Conservation (phyloP, 2,329 filamentous ascomycete genomes). For the Neofusicoccum sp. region DNA sequence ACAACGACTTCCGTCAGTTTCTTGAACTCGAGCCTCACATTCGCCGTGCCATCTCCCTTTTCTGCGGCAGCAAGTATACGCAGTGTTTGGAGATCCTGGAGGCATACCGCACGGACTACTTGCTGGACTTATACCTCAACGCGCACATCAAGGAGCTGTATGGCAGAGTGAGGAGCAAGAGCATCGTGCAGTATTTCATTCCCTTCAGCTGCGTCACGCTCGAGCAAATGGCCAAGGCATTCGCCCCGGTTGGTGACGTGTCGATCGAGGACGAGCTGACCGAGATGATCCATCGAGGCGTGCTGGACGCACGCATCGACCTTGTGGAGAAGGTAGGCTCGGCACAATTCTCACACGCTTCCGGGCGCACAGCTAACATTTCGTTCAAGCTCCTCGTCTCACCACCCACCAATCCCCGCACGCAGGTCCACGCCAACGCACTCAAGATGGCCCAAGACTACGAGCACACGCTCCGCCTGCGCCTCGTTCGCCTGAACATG, state of each 20-base stretch:
- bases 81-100: slow-evolving; percentile 82
- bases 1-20: slow-evolving; percentile 82
- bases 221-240: slow-evolving; percentile 74
- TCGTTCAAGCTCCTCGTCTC: slow-evolving; percentile 67
- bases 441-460: slow-evolving; percentile 71
- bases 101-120: slow-evolving; percentile 78
- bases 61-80: slow-evolving; percentile 88
- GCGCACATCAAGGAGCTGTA: slow-evolving; percentile 73
- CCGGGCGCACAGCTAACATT: not conserved
- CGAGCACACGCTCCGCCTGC: slow-evolving; percentile 73
- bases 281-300: slow-evolving; percentile 72
- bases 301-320: slow-evolving; percentile 80
- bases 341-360: not conserved
- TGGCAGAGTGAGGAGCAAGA: slow-evolving; percentile 78
- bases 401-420: slow-evolving; percentile 66
- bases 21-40: slow-evolving; percentile 94
- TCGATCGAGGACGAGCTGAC: slow-evolving; percentile 73
- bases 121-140: slow-evolving; percentile 86
- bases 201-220: slow-evolving; percentile 89
- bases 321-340: slow-evolving; percentile 69
- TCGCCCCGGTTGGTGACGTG: slow-evolving; percentile 60
- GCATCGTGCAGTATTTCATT: slow-evolving; percentile 88
- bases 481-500: slow-evolving; percentile 77
- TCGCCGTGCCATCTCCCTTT: slow-evolving; percentile 84
- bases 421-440: slow-evolving; percentile 69